Percentiles rank a stretch among this genome's conserved stretches.
Conservation (phyloP, 106 monocot genomes). For the Ottelia alismoides region DNA sequence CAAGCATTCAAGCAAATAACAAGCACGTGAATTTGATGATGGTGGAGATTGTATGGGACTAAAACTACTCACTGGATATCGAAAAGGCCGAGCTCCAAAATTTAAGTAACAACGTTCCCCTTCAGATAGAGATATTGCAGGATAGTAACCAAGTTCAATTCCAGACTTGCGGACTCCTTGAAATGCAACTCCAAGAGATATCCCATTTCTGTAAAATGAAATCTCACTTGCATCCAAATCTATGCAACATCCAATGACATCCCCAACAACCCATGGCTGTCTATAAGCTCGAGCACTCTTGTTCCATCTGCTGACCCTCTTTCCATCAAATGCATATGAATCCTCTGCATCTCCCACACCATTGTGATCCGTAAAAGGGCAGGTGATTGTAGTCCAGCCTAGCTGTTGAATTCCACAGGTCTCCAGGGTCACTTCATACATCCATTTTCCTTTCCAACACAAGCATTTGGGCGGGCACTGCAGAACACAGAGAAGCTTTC, state of each 20-base stretch:
- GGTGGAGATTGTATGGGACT: constrained; percentile 70
- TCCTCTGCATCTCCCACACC: constrained; percentile 92
- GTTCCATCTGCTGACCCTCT: constrained; percentile 90
- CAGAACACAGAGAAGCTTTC: constrained; percentile 79
- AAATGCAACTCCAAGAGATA: constrained; percentile 80
- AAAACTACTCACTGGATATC: constrained; percentile 68
- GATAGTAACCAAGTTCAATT: constrained; percentile 56
- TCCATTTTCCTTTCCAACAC: constrained; percentile 88
- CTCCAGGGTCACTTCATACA: constrained; percentile 92
- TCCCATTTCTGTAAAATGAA: constrained; percentile 88
- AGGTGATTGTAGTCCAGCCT: constrained; percentile 77
- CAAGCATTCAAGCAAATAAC: constrained; percentile 67
- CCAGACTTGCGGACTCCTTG: constrained; percentile 40
- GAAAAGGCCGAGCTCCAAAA: constrained; percentile 85
- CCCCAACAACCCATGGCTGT: constrained; percentile 81
- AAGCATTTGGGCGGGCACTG: constrained; percentile 69
- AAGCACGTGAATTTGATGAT: constrained; percentile 15
- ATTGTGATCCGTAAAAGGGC: constrained; percentile 78
- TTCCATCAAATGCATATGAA: constrained; percentile 96
- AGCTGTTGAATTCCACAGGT: constrained; percentile 91
- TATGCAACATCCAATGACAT: constrained; percentile 99
- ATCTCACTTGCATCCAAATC: constrained; percentile 55
- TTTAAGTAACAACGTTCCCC: constrained; percentile 88
- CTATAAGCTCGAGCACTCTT: constrained; percentile 59
- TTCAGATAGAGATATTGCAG: constrained; percentile 90